Conservation (phyloP, 345 rosid species). For the Ceriops tagal region DNA sequence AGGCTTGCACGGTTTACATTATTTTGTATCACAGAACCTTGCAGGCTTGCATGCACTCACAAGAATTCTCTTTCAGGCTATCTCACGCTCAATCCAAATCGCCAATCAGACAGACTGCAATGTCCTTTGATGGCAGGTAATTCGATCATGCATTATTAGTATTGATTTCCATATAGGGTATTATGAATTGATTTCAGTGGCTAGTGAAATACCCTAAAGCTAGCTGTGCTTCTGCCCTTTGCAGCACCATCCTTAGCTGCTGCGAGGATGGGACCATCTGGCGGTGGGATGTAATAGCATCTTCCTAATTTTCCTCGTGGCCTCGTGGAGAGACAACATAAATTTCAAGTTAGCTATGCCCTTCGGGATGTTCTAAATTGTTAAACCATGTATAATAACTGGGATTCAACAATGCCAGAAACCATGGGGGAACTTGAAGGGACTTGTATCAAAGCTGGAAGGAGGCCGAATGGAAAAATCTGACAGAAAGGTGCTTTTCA, state of each 20-base stretch:
- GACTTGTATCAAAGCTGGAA: no score
- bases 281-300: conserved; percentile 77
- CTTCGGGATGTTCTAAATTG: no score
- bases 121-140: conserved; percentile 91
- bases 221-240: conserved; percentile 11
- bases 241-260: conserved; percentile 89
- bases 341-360: no score
- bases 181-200: not conserved
- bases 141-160: not conserved
- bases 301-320: conserved; percentile 9
- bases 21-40: not conserved
- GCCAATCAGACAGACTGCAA: conserved; percentile 88
- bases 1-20: not conserved
- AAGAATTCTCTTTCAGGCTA: conserved; percentile 37
- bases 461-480: no score
- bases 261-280: conserved; percentile 94
- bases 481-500: no score
- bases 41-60: not conserved
- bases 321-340: no score
- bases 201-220: conserved; percentile 1
- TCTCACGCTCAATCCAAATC: conserved; percentile 73
- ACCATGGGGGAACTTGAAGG: no score
- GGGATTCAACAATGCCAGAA: no score
- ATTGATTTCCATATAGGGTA: not conserved
- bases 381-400: no score